Percentiles rank a stretch among this genome's conserved stretches.
Conservation (phyloP, 129 eudicot genomes). For the Deinandra increscens region DNA sequence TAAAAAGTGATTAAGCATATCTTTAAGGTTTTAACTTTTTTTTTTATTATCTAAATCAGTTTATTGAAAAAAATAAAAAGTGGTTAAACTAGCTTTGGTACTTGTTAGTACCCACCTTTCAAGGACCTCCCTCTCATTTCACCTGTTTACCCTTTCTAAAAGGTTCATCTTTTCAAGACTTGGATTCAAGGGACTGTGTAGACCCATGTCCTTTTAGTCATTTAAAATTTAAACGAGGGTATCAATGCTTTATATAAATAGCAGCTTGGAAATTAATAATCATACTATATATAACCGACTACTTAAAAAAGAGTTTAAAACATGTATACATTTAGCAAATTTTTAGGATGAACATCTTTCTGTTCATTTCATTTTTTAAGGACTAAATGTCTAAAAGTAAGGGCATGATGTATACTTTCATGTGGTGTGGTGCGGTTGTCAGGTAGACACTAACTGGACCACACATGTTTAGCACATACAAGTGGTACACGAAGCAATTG, state of each 20-base stretch:
- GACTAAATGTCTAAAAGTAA: no score
- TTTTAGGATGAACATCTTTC: no score
- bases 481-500: no score
- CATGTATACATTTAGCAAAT: no score
- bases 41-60: conserved; percentile 3
- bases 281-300: no score
- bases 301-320: no score
- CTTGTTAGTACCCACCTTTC: conserved; percentile 36
- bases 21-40: neutral
- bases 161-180: conserved; percentile 39
- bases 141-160: conserved; percentile 35
- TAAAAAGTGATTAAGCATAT: neutral
- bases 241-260: neutral
- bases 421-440: no score
- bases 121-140: conserved; percentile 26
- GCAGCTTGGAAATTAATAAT: neutral
- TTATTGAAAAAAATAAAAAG: no score
- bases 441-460: no score
- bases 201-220: conserved; percentile 28
- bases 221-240: conserved; percentile 10
- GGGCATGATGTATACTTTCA: no score
- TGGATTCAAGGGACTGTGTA: conserved; percentile 35
- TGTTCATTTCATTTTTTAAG: no score
- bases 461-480: no score
- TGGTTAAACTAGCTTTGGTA: conserved; percentile 37